Conservation (phyloP, 345 rosid species). For the Eucalyptus pumila region DNA sequence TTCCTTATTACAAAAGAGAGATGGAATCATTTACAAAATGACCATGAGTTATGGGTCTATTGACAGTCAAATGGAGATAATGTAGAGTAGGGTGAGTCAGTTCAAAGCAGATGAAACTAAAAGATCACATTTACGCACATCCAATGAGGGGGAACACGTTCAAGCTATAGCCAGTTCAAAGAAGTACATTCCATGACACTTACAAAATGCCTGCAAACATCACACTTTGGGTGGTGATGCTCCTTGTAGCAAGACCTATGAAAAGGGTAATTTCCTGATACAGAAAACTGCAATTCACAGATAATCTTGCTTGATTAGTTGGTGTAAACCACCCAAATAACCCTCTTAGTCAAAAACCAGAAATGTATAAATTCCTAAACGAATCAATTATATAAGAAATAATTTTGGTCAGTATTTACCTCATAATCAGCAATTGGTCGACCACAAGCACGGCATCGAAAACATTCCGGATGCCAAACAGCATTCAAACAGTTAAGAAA, state of each 20-base stretch:
- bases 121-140: background rate
- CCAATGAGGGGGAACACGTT: background rate
- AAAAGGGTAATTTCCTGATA: constrained; percentile 71
- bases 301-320: constrained; percentile 1
- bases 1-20: background rate
- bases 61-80: background rate
- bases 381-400: background rate
- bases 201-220: constrained; percentile 85
- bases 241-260: constrained; percentile 88
- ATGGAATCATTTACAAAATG: background rate
- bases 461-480: constrained; percentile 96
- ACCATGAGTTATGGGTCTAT: background rate
- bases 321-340: background rate
- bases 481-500: constrained; percentile 69
- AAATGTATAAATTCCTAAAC: background rate
- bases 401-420: constrained; percentile 23
- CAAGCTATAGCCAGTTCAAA: background rate
- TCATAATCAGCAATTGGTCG: constrained; percentile 80
- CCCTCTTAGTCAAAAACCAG: background rate
- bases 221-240: constrained; percentile 88
- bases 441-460: constrained; percentile 72
- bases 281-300: constrained; percentile 50
- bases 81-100: background rate
- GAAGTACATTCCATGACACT: constrained; percentile 8
- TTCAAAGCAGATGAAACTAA: background rate